Conservation (phyloP, 2,329 filamentous ascomycete species). For the Phaeosphaeria sp. region DNA sequence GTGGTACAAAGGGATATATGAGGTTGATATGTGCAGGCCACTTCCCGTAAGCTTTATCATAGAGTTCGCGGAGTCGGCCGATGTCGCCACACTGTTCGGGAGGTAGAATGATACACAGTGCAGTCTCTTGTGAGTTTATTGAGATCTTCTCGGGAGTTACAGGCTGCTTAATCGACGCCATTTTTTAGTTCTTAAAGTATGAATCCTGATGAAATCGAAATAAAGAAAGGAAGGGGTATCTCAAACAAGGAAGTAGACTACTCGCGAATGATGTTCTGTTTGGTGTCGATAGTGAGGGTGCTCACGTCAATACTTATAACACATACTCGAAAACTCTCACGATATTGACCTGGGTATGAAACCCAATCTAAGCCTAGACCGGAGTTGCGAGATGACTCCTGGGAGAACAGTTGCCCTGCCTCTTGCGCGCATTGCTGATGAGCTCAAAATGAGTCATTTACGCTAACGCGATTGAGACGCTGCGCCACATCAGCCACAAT, state of each 20-base stretch:
- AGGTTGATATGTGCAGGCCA: conserved; percentile 74
- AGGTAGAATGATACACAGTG: conserved; percentile 66
- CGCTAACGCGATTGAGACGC: conserved; percentile 19
- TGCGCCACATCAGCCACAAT: conserved; percentile 18
- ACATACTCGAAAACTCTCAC: conserved; percentile 7
- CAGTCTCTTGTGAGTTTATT: conserved; percentile 61
- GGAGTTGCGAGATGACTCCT: conserved; percentile 22
- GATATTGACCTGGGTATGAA: background rate
- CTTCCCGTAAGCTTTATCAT: conserved; percentile 66
- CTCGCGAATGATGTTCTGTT: background rate
- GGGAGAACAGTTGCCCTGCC: conserved; percentile 5
- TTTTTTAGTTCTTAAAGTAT: conserved; percentile 4
- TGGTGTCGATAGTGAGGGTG: background rate
- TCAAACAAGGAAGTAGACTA: conserved; percentile 3
- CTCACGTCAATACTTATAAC: conserved; percentile 5
- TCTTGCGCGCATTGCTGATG: conserved; percentile 7
- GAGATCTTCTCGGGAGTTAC: conserved; percentile 16
- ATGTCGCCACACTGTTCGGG: conserved; percentile 55
- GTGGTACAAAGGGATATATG: conserved; percentile 68
- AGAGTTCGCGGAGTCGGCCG: conserved; percentile 64
- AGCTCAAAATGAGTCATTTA: conserved; percentile 35
- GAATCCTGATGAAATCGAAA: background rate
- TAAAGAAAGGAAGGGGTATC: conserved; percentile 10
- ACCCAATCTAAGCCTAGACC: conserved; percentile 5
- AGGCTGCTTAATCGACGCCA: conserved; percentile 21